Evolutionary conservation across 2,329 filamentous ascomycete genomes (phyloP).

Genomic region (Ilyonectria robusta): DNA sequence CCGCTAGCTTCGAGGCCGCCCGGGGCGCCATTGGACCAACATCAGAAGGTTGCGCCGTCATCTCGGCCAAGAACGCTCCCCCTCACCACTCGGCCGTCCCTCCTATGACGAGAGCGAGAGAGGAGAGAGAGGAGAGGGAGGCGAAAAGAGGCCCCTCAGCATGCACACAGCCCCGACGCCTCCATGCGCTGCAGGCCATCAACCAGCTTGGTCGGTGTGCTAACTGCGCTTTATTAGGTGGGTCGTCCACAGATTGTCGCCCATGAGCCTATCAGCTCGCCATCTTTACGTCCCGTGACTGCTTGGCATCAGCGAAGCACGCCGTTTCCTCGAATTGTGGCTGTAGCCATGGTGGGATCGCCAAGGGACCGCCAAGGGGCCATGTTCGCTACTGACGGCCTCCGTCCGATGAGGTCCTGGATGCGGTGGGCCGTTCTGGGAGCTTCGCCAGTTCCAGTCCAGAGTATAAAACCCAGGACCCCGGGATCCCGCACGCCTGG

Average conservation of each 20-base stretch:
- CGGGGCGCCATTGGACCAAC: slow-evolving; percentile 37
- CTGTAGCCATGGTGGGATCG: slow-evolving; percentile 42
- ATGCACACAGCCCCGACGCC: slow-evolving; percentile 44
- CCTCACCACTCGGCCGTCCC: slow-evolving; percentile 34
- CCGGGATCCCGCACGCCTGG: slow-evolving; percentile 29
- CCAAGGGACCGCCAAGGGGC: slow-evolving; percentile 37
- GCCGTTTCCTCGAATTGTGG: slow-evolving; percentile 43
- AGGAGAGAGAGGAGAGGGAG: slow-evolving; percentile 5
- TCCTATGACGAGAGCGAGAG: slow-evolving; percentile 34
- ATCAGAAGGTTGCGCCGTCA: slow-evolving; percentile 21
- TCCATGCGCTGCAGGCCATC: slow-evolving; percentile 34
- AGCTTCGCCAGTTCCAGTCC: slow-evolving; percentile 26
- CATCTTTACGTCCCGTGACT: slow-evolving; percentile 24
- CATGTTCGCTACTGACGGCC: slow-evolving; percentile 40
- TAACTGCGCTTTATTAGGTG: slow-evolving; percentile 34
- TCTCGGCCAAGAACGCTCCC: slow-evolving; percentile 28
- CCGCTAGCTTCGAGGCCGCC: slow-evolving; percentile 34
- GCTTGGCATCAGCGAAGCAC: slow-evolving; percentile 41
- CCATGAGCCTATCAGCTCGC: slow-evolving; percentile 42
- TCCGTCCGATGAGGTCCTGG: slow-evolving; percentile 37
- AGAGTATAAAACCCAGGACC: slow-evolving; percentile 44
- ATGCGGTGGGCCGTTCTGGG: slow-evolving; percentile 18
- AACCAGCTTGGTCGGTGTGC: slow-evolving; percentile 24
- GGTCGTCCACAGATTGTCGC: slow-evolving; percentile 35
- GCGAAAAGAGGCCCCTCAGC: slow-evolving; percentile 26